Base-by-base conservation (phyloP, 2,329 filamentous ascomycete species). In the Neonectria neomacrospora region DNA sequence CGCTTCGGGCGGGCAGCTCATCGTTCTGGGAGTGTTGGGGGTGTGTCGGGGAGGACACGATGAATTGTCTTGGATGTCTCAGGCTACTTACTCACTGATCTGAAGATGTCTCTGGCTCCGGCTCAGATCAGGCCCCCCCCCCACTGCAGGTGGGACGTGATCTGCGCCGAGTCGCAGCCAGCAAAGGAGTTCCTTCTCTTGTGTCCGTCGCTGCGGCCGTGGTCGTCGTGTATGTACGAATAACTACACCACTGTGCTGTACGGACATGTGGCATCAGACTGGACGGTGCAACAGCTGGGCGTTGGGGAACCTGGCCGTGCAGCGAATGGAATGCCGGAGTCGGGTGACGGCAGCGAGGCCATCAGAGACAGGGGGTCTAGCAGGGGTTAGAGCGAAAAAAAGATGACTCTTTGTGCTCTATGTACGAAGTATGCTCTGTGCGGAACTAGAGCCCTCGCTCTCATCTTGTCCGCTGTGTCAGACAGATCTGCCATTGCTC, bases 381-480 rank as follows among this genome's bases (percentile, higher is more conserved):
- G 58, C 66, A 71, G 55, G 68, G 66, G 63, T 64, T 2, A 23
- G 20, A 41, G 26, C 16, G 42, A 48, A 37, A 32, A 32, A 50
- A 42, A 14, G 39, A 41, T 61, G 45, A 53, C 54, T 42, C 50
- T 41, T 3, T 26, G 6, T 26, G 23, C 23, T 26, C 34, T 61
- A 48, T 37, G 42, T n/a, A n/a, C n/a, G n/a, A n/a, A n/a, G 23
- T 26, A 26, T 26, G 23, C 23, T 26, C 34, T 61, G 52, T 37
- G 42, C 64, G 65, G 65, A 71, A 70, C 50, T 63, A 44, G 53
- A 61, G 62, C 47, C 68, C 61, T 66, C 58, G 68, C 61, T 66
- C 58, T 69, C 62, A 59, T 60, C 42, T 45, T 53, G 30, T 53
- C 45, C 23, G 52, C 53, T 45, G 37, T 59, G 54, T 54, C 42